A percentile compares a stretch with the other conserved stretches of the same genome.
Evolutionary conservation across 495 filamentous ascomycete genomes (phyloP).

Genomic region (Physcia stellaris): DNA sequence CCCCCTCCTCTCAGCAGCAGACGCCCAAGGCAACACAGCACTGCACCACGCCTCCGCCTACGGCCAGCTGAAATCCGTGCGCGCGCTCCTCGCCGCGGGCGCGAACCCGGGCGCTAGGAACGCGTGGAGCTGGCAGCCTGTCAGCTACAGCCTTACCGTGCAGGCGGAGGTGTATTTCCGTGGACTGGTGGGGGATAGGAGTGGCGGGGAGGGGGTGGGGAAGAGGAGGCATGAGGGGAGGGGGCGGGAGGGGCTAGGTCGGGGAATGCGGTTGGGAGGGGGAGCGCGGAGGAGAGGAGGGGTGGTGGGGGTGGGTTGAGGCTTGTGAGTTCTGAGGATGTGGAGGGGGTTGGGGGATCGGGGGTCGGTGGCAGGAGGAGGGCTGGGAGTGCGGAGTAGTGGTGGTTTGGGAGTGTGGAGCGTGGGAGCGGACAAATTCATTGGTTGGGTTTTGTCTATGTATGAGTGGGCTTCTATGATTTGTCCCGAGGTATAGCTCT

Average conservation of each 20-base stretch:
- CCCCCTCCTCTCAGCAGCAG: conserved; percentile 16
- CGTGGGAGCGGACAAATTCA: no score
- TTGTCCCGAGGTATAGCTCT: no score
- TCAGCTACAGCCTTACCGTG: conserved; percentile 57
- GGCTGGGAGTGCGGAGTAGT: conserved; percentile 4
- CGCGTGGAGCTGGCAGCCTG: conserved; percentile 55
- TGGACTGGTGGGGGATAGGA: conserved; percentile 35
- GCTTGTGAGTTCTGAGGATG: conserved; percentile 1
- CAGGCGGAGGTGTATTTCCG: conserved; percentile 65
- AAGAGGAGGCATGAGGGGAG: conserved; percentile 3
- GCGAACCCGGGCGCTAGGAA: conserved; percentile 53
- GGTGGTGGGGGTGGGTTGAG: conserved; percentile 1
- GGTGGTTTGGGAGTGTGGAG: not conserved
- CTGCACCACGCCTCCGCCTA: conserved; percentile 55
- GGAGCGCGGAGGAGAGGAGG: conserved; percentile 7
- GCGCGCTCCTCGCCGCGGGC: conserved; percentile 55
- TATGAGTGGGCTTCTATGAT: no score
- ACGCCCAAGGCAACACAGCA: conserved; percentile 61
- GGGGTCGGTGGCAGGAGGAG: conserved; percentile 2
- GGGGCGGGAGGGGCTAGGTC: conserved; percentile 3
- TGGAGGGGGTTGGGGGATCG: not conserved
- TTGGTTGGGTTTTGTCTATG: no score
- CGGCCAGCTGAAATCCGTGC: conserved; percentile 58
- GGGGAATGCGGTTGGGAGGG: not conserved
- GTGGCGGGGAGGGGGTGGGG: conserved; percentile 11